Percentiles rank a stretch among this genome's conserved stretches.
Evolutionary conservation across 495 filamentous ascomycete species (phyloP).

Genomic region (Annulohypoxylon maeteangense): DNA sequence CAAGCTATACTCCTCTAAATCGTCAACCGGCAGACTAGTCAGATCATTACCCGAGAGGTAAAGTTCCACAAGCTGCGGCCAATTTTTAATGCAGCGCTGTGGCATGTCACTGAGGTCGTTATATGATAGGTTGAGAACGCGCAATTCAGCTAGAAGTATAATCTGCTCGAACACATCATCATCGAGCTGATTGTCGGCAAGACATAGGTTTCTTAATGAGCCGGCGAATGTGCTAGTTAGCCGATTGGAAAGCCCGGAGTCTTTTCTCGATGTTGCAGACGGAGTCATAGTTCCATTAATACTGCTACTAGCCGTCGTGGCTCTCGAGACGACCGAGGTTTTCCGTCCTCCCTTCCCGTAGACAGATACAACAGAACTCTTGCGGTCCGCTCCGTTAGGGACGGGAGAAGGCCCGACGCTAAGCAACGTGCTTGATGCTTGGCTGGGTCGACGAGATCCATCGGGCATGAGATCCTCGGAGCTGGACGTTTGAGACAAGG

Average conservation of each 20-base stretch:
- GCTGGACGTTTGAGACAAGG: conserved; percentile 67
- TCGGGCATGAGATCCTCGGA: conserved; percentile 80
- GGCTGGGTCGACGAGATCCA: conserved; percentile 84
- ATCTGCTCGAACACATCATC: conserved; percentile 96
- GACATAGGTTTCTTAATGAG: conserved; percentile 81
- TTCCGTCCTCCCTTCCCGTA: conserved; percentile 81
- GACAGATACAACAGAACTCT: conserved; percentile 82
- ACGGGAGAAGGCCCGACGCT: conserved; percentile 78
- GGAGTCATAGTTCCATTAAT: conserved; percentile 63
- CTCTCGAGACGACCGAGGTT: conserved; percentile 81
- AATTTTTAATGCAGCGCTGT: conserved; percentile 83
- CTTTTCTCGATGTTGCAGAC: conserved; percentile 72
- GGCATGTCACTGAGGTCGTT: conserved; percentile 95
- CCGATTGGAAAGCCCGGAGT: conserved; percentile 81
- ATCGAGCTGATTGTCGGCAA: conserved; percentile 92
- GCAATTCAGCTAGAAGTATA: conserved; percentile 81
- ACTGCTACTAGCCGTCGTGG: conserved; percentile 54
- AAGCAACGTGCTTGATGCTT: conserved; percentile 78
- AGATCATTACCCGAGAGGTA: conserved; percentile 97
- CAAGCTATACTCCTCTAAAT: conserved; percentile 85
- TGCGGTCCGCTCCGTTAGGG: conserved; percentile 68
- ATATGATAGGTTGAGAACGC: conserved; percentile 92
- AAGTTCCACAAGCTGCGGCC: conserved; percentile 88
- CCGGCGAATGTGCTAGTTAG: conserved; percentile 84
- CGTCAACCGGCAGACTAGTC: conserved; percentile 89